Conservation (phyloP, 164 flowering plant species). For the Santalum album region DNA sequence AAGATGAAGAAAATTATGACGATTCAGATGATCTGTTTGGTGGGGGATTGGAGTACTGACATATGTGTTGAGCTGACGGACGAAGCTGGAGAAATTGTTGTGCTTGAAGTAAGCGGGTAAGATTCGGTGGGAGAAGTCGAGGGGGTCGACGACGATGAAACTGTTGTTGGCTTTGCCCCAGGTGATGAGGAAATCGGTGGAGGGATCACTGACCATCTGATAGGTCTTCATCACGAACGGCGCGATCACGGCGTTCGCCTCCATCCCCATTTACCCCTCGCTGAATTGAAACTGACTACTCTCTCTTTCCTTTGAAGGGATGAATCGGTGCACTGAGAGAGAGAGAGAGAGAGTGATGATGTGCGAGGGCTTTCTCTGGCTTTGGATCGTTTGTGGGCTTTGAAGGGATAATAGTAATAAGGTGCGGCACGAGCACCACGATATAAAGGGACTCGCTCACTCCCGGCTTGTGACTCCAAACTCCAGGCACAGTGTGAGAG, state of each 20-base stretch:
- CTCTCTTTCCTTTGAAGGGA: background rate
- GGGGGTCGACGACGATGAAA: conserved; percentile 69
- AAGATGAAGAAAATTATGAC: no score
- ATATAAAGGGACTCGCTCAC: no score
- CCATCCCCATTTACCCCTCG: conserved; percentile 13
- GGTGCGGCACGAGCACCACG: no score
- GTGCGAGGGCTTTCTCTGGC: no score
- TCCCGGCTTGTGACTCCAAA: no score
- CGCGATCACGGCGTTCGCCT: conserved; percentile 30
- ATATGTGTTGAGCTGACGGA: conserved; percentile 90
- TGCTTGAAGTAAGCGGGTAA: conserved; percentile 80
- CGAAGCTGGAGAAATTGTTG: conserved; percentile 92
- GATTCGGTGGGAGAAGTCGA: conserved; percentile 55
- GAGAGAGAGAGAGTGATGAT: no score
- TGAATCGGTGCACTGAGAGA: no score
- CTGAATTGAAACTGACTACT: background rate
- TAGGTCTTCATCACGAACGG: conserved; percentile 82
- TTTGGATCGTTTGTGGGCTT: no score
- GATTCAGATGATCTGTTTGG: no score
- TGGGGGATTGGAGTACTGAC: no score
- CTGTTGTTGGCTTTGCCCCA: conserved; percentile 79
- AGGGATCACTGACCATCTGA: conserved; percentile 78
- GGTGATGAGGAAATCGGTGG: conserved; percentile 40
- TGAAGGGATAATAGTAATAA: no score
- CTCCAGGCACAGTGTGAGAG: no score